phyloP scores from a whole-genome alignment of 176 grass and related monocot species.

The Panicum miliaceum region DNA sequence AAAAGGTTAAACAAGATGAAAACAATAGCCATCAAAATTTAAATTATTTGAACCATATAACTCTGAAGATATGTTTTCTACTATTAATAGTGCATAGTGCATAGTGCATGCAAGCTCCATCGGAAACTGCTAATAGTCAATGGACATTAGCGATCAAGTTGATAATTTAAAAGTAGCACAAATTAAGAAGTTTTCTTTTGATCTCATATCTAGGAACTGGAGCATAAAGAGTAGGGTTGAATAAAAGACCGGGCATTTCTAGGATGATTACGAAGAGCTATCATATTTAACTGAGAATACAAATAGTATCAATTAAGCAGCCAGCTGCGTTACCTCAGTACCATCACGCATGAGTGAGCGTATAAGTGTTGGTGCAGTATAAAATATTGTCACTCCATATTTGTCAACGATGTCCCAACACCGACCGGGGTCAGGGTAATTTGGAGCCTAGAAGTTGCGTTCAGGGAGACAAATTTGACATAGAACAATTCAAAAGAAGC shows the following conservation, averaged over 20 bases:
- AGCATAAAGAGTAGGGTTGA: neutral
- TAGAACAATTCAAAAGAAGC: neutral
- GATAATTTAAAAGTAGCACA: neutral
- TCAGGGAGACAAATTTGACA: conserved; percentile 31
- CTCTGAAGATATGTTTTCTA: neutral
- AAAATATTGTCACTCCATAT: conserved; percentile 94
- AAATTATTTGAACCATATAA: neutral
- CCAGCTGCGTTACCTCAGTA: conserved; percentile 53
- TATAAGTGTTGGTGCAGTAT: conserved; percentile 95
- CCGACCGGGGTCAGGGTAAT: conserved; percentile 85
- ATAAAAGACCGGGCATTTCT: neutral
- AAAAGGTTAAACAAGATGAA: conserved; percentile 22
- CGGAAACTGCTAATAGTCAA: neutral
- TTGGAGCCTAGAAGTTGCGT: conserved; percentile 78
- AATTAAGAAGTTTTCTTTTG: neutral
- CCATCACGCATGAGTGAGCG: conserved; percentile 95
- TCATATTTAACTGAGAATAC: neutral
- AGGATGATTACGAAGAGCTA: neutral
- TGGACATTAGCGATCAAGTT: neutral
- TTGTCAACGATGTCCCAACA: conserved; percentile 99
- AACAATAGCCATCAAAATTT: neutral
- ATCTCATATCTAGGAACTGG: conserved; percentile 2
- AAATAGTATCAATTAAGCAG: neutral
- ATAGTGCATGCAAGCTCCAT: neutral
- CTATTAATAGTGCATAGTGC: neutral